Base-by-base conservation (phyloP, 257 asterid species). In the Forsythia viridissima region DNA sequence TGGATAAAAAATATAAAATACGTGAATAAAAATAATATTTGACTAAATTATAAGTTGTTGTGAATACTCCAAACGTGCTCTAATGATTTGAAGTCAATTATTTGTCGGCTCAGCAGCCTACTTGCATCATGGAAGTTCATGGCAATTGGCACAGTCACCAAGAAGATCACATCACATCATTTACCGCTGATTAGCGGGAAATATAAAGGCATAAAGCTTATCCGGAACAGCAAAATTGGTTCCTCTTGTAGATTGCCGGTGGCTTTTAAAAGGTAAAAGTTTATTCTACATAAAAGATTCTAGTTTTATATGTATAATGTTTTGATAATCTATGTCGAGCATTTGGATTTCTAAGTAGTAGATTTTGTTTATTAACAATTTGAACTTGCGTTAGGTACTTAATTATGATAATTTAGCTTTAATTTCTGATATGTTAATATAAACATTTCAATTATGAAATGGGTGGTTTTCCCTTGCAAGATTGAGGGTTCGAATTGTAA, bases 141-240 rank as follows among this genome's bases (percentile, higher is more conserved):
- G 90, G 24, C 24, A 24, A 24, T 24, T 24, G 24, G 87, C 86
- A 84, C 86, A 71, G 72, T 18, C 2, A 43, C 36, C 83, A 73
- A 84, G 57, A 74, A 71, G 81, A 63, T 24, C 1, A 40, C 44
- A 13, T 69, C 57, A 8, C 67, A 57, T 73, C 41, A 21, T 9
- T 4, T 21, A 3, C 37, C 8, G 68, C 68, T 37, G 38, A 21
- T 4, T 18, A 8, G 3, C 30, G 24, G n/a, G 8, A n/a, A n/a
- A 57, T 18, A 15, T 15, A 16, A 16, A 18, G 70, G 39, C 40
- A 0, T 21, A 63, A 63, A 8, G 70, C 70, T 63, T 30, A 63
- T 63, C 39, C 37, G 4, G 70, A 24, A 10, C 39, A 30, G 38
- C 15, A 10, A 63, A 63, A 21, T 8, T n/a, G 13, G 12, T 59